Evolutionary conservation across 164 flowering plant species (phyloP), one percentile per base, ranked within the genome.

Genomic region (Liquidambar formosana): DNA sequence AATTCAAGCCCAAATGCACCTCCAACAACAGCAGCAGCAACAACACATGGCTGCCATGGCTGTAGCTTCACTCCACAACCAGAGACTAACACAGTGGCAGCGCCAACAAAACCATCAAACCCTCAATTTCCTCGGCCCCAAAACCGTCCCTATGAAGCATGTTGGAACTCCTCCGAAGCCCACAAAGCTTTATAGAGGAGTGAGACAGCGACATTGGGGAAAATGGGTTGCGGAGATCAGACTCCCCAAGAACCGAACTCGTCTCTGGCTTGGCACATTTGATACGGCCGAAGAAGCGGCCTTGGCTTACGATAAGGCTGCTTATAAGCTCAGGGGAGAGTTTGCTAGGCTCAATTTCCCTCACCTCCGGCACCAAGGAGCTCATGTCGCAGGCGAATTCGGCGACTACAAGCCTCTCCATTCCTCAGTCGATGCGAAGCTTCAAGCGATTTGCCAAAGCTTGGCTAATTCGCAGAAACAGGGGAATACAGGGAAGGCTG

Each of bases 151-250:
- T 1, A 86, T 84, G 90, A 88, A 88, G 76, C 82, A 77, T 0
- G 63, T 62, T 0, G 80, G 74, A n/a, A 13, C 79, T 22, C 66
- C 77, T 2, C 22, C 77, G 0, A 81, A 84, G 71, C 72, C 85
- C 18, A 41, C 70, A 4, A 84, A 86, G 71, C 85, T 84, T 16
- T 86, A 86, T 78, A 41, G 90, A 46, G 90, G 90, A 13, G 90
- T 86, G 60, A 76, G 88, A 47, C 90, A 86, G 77, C 52, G 90
- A 44, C 90, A 86, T 61, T 86, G 88, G 90, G 90, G 90, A 19
- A 86, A 86, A 65, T 86, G 90, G 90, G 90, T 84, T 3, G 90
- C 90, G 3, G 90, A 86, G 73, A 86, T 86, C 38, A 70, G 88
- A 63, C 80, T 86, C 28, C 90, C 88, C 8, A 81, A 79, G 80